Base-by-base conservation (phyloP, 495 filamentous ascomycete species). In the Physcia stellaris region DNA sequence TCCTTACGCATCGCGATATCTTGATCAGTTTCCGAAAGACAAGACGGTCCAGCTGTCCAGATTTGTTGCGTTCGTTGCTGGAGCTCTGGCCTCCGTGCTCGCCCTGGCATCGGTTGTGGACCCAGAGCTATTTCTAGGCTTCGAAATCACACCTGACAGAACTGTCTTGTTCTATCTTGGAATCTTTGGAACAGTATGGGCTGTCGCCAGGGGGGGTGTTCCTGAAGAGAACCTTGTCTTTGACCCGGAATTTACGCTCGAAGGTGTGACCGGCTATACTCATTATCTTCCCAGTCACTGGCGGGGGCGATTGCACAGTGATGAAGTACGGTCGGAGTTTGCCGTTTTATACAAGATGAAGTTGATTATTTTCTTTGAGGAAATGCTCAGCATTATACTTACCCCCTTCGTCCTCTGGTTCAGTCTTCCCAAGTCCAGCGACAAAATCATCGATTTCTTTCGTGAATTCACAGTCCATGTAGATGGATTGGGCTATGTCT, bases 401-500 rank as follows among this genome's bases (percentile, higher is more conserved):
- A 93, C 87, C 5, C 90, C 90, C 4, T 80, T 92, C 40, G 74
- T 96, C 16, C 71, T 96, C 21, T 83, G 86, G 67, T 78, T 79
- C 54, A 86, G 80, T 40, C 68, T 96, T 32, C 85, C 86, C 4
- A 84, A 80, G 52, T 87, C 80, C 60, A 86, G 80, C 55, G 92
- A 96, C 51, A 82, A 84, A 37, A 74, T 96, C 42, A 81, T 98
- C 35, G 90, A 98, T 52, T 98, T 98, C 60, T 95, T 98, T 61
- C 74, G 90, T 12, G 90, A 98, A 53, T 95, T 94, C 51, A 94
- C 90, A 1, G 75, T 98, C 15, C 88, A 96, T 49, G 86, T 98
- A 9, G 92, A 98, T 60, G 90, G 90, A 0, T 69, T 98, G 40
- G 90, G 90, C 24, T 85, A 93, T 52, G 83, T 96, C 15, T 98